Conservation (phyloP, 2,329 filamentous ascomycete genomes). For the Pestalotiopsis sp. region DNA sequence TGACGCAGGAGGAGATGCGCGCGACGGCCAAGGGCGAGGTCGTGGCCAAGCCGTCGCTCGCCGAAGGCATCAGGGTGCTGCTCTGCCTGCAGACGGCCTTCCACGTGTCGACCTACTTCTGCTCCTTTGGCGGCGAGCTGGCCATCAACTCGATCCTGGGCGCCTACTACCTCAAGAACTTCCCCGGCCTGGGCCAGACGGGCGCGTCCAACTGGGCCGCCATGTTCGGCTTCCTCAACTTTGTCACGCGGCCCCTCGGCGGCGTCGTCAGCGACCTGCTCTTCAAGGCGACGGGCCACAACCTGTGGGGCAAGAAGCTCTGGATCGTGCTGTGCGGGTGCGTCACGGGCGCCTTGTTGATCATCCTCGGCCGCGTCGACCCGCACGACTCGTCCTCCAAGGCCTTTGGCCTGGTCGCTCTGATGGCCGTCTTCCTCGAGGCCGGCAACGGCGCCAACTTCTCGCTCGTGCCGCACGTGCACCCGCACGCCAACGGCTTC, state of each 20-base stretch:
- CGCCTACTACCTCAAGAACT: conserved; percentile 62
- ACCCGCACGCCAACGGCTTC: conserved; percentile 77
- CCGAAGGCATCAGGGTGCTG: conserved; percentile 47
- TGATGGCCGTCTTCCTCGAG: conserved; percentile 81
- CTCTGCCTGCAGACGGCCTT: conserved; percentile 58
- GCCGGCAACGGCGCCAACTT: conserved; percentile 87
- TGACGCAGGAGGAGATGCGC: conserved; percentile 54
- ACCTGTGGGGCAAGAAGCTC: conserved; percentile 49
- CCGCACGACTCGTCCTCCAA: conserved; percentile 60
- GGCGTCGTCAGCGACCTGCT: conserved; percentile 58
- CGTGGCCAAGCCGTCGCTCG: conserved; percentile 58
- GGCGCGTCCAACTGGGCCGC: conserved; percentile 65
- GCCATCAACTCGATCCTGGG: conserved; percentile 64
- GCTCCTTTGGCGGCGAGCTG: conserved; percentile 65
- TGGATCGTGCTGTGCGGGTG: conserved; percentile 68
- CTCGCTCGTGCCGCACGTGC: conserved; percentile 82
- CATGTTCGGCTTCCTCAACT: conserved; percentile 77
- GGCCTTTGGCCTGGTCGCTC: conserved; percentile 75
- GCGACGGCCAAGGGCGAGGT: conserved; percentile 56
- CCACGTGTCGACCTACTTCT: conserved; percentile 60
- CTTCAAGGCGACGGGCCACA: conserved; percentile 40
- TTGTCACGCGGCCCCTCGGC: conserved; percentile 67
- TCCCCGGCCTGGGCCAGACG: conserved; percentile 59
- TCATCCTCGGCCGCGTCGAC: conserved; percentile 67
- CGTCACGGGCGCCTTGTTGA: conserved; percentile 59